Evolutionary conservation across 495 filamentous ascomycete species (phyloP).

Genomic region (Penicillium verhagenii): DNA sequence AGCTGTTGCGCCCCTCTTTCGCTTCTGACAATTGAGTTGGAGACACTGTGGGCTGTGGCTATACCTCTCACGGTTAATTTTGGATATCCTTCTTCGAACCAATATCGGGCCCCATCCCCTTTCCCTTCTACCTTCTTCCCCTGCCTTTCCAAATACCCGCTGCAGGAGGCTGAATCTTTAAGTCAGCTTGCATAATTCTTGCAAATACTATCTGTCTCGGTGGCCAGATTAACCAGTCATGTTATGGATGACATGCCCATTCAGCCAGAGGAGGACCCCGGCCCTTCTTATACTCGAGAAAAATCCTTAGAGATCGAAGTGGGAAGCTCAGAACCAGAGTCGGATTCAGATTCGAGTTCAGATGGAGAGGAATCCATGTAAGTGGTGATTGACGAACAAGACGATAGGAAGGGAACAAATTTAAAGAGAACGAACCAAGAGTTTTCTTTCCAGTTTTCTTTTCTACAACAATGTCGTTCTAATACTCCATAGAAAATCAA

Average conservation of each 20-base stretch:
- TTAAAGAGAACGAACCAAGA: neutral
- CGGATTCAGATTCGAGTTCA: conserved; percentile 21
- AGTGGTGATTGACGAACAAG: no score
- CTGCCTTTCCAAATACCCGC: no score
- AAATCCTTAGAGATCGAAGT: conserved; percentile 2
- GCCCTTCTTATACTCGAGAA: conserved; percentile 3
- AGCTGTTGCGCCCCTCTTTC: neutral
- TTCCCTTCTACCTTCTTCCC: no score
- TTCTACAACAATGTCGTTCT: no score
- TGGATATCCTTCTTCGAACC: neutral
- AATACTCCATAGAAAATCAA: conserved; percentile 45
- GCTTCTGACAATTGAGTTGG: neutral
- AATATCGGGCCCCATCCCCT: neutral
- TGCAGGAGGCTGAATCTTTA: no score
- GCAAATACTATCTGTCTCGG: neutral
- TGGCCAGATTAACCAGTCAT: conserved; percentile 25
- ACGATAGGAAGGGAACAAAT: no score
- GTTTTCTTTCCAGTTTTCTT: no score
- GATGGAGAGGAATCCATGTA: conserved; percentile 31
- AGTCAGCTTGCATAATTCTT: neutral
- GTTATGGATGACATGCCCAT: conserved; percentile 32
- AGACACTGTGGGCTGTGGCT: neutral
- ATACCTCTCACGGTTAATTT: neutral
- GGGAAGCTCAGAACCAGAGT: conserved; percentile 16
- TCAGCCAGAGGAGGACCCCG: conserved; percentile 18